Percentiles rank a stretch among this genome's conserved stretches.
phyloP scores from a whole-genome alignment of 2,329 filamentous ascomycete genomes.

The Chaetothyriales sp. region DNA sequence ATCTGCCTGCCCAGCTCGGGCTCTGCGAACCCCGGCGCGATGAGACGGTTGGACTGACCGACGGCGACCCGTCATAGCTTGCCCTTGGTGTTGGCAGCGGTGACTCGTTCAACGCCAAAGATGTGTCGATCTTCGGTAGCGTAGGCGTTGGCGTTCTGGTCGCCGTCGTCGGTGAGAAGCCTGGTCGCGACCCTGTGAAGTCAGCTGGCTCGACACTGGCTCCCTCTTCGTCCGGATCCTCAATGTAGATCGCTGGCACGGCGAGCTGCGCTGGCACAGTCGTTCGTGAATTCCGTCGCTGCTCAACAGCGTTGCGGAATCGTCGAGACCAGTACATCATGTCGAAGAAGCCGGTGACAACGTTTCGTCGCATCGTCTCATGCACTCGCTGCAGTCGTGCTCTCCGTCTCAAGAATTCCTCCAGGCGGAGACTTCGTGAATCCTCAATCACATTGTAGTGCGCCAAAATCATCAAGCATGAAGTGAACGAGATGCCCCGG shows the following conservation, averaged over 20 bases:
- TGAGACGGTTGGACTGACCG: constrained; percentile 11
- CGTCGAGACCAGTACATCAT: constrained; percentile 73
- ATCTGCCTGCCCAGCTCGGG: constrained; percentile 14
- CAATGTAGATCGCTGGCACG: constrained; percentile 80
- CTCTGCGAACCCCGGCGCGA: constrained; percentile 19
- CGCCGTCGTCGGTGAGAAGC: constrained; percentile 7
- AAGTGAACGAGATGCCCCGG: constrained; percentile 78
- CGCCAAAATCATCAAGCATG: constrained; percentile 83
- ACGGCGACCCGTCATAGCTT: constrained; percentile 14
- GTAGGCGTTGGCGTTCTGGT: constrained; percentile 6
- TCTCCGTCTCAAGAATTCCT: constrained; percentile 83
- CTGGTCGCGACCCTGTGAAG: constrained; percentile 13
- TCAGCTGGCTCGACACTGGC: constrained; percentile 12
- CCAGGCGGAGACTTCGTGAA: constrained; percentile 83
- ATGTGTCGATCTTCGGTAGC: constrained; percentile 15
- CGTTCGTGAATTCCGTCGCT: constrained; percentile 61
- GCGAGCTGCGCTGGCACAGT: constrained; percentile 61
- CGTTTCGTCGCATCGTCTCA: constrained; percentile 77
- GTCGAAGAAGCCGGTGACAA: constrained; percentile 90
- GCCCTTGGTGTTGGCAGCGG: neutral
- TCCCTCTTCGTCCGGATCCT: constrained; percentile 42
- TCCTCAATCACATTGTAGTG: constrained; percentile 99
- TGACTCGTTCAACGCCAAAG: constrained; percentile 3
- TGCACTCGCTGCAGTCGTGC: constrained; percentile 85
- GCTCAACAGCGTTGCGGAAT: constrained; percentile 61